A percentile compares a stretch with the other conserved stretches of the same genome.
These are phyloP conservation scores for Lobosporangium transversale DNA, from an alignment of 192 early-diverging fungal genomes.

Conservation along the genomic window DNA sequence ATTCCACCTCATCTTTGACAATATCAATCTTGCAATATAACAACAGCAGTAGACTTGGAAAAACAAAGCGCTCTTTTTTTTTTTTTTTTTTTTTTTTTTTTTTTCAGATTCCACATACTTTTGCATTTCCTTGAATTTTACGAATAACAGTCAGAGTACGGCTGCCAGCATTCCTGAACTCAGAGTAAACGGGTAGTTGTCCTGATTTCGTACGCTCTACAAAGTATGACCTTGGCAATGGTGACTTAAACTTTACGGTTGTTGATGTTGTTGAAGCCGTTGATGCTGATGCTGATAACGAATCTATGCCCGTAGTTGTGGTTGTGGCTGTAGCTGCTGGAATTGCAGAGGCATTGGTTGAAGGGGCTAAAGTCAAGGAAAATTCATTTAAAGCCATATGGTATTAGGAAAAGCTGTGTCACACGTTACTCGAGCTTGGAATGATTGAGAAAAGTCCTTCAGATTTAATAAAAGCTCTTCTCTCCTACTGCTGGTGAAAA, in stretches of 20 bases:
- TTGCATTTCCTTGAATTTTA: slow-evolving; percentile 75
- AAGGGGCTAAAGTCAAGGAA: no score
- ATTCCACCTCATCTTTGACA: no score
- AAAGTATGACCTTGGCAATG: slow-evolving; percentile 63
- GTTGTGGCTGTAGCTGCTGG: neutral
- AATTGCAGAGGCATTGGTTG: neutral
- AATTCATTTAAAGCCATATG: no score
- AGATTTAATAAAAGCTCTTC: no score
- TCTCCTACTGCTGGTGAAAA: no score
- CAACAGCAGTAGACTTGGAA: neutral
- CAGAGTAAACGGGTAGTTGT: slow-evolving; percentile 76
- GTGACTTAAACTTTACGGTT: slow-evolving; percentile 6
- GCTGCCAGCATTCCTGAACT: slow-evolving; percentile 73
- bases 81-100: no score
- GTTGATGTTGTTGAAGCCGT: neutral
- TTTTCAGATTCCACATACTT: slow-evolving; percentile 56
- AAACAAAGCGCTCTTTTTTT: no score
- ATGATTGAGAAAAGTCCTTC: no score
- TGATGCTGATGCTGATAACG: neutral
- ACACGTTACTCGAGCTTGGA: no score
- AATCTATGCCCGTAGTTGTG: neutral
- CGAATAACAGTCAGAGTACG: slow-evolving; percentile 72
- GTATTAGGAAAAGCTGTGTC: no score
- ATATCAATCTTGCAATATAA: neutral
- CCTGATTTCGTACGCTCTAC: slow-evolving; percentile 68